Evolutionary conservation across 768 basidiomycete species (phyloP).

Genomic region (Hygrophorus russula): DNA sequence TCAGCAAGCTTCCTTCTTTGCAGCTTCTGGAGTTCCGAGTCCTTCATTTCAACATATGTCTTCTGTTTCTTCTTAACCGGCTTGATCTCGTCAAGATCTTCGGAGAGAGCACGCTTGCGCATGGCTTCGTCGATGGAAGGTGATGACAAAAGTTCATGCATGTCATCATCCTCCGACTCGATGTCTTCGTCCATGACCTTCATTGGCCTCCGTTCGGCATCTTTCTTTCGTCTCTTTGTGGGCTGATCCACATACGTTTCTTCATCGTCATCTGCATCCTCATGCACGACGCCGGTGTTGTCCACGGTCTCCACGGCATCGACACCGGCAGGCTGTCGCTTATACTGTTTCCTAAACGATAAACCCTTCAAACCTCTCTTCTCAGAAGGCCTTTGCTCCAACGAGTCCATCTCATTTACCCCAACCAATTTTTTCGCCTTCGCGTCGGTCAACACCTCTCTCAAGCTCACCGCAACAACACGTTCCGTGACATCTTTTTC

Average conservation of each 20-base stretch:
- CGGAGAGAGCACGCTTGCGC: slow-evolving; percentile 36
- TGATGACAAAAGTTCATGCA: slow-evolving; percentile 13
- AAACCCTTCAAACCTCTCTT: slow-evolving; percentile 34
- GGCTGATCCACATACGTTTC: slow-evolving; percentile 29
- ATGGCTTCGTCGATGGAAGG: slow-evolving; percentile 18
- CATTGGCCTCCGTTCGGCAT: slow-evolving; percentile 23
- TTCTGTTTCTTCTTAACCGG: slow-evolving; percentile 36
- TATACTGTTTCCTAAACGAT: slow-evolving; percentile 37
- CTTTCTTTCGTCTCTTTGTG: slow-evolving; percentile 50
- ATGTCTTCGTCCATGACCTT: slow-evolving; percentile 32
- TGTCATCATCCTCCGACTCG: slow-evolving; percentile 50
- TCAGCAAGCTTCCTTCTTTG: slow-evolving; percentile 30
- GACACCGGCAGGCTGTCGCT: slow-evolving; percentile 11
- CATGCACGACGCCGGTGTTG: slow-evolving; percentile 21
- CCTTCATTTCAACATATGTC: slow-evolving; percentile 14
- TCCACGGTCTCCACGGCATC: slow-evolving; percentile 26
- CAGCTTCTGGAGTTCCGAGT: slow-evolving; percentile 23
- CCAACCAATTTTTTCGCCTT: slow-evolving; percentile 24
- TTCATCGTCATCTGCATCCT: slow-evolving; percentile 26
- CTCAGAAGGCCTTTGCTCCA: slow-evolving; percentile 18
- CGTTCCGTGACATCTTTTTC: slow-evolving; percentile 59
- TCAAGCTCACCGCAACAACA: slow-evolving; percentile 42
- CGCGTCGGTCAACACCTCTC: slow-evolving; percentile 41
- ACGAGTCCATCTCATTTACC: slow-evolving; percentile 5
- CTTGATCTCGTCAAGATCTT: slow-evolving; percentile 27